These are phyloP conservation scores for Yamadazyma akitaensis DNA, from an alignment of 805 yeast species.

Conservation along the genomic window DNA sequence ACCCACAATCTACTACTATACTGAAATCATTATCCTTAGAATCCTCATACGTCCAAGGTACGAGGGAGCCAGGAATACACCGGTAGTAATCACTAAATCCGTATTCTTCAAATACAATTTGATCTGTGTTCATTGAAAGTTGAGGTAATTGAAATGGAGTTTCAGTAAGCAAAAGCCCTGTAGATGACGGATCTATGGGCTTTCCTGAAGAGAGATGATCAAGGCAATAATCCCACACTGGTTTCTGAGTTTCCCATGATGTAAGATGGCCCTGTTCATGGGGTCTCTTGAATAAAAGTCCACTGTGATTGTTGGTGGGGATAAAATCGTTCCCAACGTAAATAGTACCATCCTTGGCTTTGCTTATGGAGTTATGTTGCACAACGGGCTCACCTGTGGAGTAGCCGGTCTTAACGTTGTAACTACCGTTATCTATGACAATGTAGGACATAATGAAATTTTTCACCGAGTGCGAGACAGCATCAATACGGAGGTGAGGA, in stretches of 20 bases:
- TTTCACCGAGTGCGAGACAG: slow-evolving; percentile 1
- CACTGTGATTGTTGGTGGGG: slow-evolving; percentile 67
- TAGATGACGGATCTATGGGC: slow-evolving; percentile 17
- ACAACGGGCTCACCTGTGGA: slow-evolving; percentile 36
- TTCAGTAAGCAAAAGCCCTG: slow-evolving; percentile 71
- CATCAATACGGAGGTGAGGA: neutral
- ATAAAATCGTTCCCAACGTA: slow-evolving; percentile 70
- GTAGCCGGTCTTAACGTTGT: slow-evolving; percentile 58
- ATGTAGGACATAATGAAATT: slow-evolving; percentile 25
- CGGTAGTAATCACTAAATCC: slow-evolving; percentile 72
- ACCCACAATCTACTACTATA: slow-evolving; percentile 85
- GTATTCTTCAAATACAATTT: slow-evolving; percentile 90
- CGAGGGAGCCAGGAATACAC: slow-evolving; percentile 54
- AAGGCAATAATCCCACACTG: slow-evolving; percentile 84
- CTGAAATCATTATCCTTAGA: slow-evolving; percentile 52
- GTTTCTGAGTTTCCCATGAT: slow-evolving; percentile 88
- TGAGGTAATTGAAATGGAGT: slow-evolving; percentile 79
- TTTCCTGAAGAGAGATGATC: slow-evolving; percentile 16
- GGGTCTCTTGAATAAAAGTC: slow-evolving; percentile 74
- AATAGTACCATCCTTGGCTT: slow-evolving; percentile 70
- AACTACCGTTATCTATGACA: slow-evolving; percentile 88
- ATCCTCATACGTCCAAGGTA: slow-evolving; percentile 19
- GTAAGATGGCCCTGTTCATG: slow-evolving; percentile 83
- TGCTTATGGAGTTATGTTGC: slow-evolving; percentile 67
- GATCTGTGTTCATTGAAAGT: slow-evolving; percentile 81